Percentiles rank a stretch among this genome's conserved stretches.
These are phyloP conservation scores for Hymenoscyphus scutula DNA, from an alignment of 2,329 filamentous ascomycete species.

Conservation along the genomic window DNA sequence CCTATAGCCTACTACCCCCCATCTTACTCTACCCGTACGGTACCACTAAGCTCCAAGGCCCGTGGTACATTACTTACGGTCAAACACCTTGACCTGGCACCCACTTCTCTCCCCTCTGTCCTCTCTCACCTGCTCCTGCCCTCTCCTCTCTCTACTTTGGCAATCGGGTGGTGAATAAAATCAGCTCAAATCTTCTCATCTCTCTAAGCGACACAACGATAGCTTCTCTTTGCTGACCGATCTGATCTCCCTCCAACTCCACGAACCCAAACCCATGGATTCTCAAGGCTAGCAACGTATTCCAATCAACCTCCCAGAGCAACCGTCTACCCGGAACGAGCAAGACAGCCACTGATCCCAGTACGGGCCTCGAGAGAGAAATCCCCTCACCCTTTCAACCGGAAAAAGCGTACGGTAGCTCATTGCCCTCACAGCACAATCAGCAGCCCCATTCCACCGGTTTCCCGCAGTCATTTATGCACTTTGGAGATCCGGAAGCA, in stretches of 20 bases:
- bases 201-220: background rate
- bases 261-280: conserved; percentile 13
- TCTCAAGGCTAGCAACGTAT: conserved; percentile 5
- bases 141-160: background rate
- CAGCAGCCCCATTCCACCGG: conserved; percentile 15
- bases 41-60: conserved; percentile 1
- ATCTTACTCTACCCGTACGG: background rate
- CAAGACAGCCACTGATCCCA: conserved; percentile 11
- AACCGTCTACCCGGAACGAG: background rate
- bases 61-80: background rate
- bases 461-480: conserved; percentile 22
- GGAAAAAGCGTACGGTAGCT: conserved; percentile 4
- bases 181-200: conserved; percentile 29
- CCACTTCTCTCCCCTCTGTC: background rate
- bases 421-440: conserved; percentile 5
- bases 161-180: conserved; percentile 14
- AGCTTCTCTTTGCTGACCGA: too few relatives aligned
- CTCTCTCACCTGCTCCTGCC: too few relatives aligned
- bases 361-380: conserved; percentile 21
- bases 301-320: conserved; percentile 1
- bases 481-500: conserved; percentile 2
- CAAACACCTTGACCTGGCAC: too few relatives aligned
- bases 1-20: background rate
- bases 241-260: conserved; percentile 1
- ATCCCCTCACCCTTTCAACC: conserved; percentile 4